Evolutionary conservation across 2,329 filamentous ascomycete species (phyloP), one percentile per base, ranked within the genome.

Genomic region (Raffaelea arxii): DNA sequence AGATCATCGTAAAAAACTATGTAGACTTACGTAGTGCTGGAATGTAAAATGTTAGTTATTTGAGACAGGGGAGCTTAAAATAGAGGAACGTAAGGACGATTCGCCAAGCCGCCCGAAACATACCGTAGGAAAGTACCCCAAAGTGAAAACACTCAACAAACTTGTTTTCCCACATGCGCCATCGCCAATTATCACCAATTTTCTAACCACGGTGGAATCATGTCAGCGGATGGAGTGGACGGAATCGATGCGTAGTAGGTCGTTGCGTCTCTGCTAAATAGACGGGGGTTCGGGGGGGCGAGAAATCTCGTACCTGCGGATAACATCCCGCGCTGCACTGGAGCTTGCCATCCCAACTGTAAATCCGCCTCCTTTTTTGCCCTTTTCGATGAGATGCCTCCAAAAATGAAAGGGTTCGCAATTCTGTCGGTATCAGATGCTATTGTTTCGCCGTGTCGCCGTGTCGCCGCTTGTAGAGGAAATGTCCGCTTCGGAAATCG

Each of bases 131-230:
- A 97, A 98, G 68, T 96, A 97, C 49, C 92, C 92, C 46, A 98
- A 75, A 30, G 92, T 98, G 67, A 98, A 98, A 56, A 98, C 92
- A 64, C 90, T 96, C 55, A 98, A 73, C 59, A 98, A 71, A 80
- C 88, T 94, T 44, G 92, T 98, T 74, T 98, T 98, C 59, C 92
- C 92, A 68, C 92, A 98, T 56, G 92, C 92, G 72, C 92, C 92
- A 46, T 96, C 90, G 51, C 90, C 90, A 59, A 96, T 95, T 57
- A 96, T 96, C 59, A 96, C 90, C 61, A 96, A 75, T 71, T 96
- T 96, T 74, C 90, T 95, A 62, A 18, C 16, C 6, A 18, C 32
- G 14, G 6, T 12, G 14, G 14, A 36, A 18, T n/a, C 7, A 23
- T 37, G 42, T 44, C 22, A 44, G 7, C 36, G n/a, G 35, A 35